Conservation (phyloP, 148 eudicot genomes). For the Chenopodium quinoa region DNA sequence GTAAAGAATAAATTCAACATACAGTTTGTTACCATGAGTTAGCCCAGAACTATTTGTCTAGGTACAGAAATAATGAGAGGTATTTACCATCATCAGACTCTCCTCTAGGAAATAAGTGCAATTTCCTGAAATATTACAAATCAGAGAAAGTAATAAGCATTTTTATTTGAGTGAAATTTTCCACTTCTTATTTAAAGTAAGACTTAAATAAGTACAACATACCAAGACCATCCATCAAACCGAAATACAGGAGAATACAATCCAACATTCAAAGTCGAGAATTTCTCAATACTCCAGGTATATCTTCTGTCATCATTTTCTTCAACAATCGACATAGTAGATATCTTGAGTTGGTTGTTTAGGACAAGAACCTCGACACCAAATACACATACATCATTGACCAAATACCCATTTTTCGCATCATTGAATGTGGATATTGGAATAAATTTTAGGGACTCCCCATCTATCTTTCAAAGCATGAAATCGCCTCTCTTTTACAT, state of each 20-base stretch:
- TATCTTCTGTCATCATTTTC: background rate
- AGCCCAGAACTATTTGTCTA: background rate
- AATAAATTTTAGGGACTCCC: conserved; percentile 18
- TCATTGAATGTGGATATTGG: background rate
- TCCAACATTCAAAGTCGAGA: background rate
- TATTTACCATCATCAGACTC: background rate
- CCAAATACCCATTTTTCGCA: conserved; percentile 16
- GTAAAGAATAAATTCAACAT: background rate
- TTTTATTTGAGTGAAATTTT: background rate
- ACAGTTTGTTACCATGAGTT: background rate
- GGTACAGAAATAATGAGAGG: background rate
- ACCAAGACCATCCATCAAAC: background rate
- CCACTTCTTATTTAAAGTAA: too few relatives aligned
- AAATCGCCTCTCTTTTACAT: conserved; percentile 18
- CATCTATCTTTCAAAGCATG: conserved; percentile 19
- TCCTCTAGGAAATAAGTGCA: background rate
- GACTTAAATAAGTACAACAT: background rate
- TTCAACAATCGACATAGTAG: background rate
- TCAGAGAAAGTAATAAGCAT: background rate
- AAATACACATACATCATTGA: conserved; percentile 20
- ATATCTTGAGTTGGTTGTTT: background rate
- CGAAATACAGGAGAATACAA: background rate
- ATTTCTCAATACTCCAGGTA: conserved; percentile 3
- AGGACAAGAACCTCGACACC: conserved; percentile 10
- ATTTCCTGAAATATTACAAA: background rate